These are phyloP conservation scores for Gastrolobium bilobum DNA, from an alignment of 306 rosid genomes.

Conservation along the genomic window DNA sequence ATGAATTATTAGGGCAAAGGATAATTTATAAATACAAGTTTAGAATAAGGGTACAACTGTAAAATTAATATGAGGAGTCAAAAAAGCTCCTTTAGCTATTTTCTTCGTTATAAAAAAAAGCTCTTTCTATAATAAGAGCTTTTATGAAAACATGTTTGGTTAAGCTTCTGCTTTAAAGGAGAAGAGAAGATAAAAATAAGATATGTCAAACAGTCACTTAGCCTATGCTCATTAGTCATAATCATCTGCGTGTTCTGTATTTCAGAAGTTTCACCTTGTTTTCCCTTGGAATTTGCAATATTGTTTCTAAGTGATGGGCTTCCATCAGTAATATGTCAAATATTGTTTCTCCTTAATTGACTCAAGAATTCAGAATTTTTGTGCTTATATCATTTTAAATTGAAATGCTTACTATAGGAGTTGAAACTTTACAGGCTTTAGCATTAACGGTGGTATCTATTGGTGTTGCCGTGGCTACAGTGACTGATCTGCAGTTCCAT, in stretches of 20 bases:
- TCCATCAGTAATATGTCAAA: neutral
- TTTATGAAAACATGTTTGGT: too few relatives aligned
- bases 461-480: conserved; percentile 89
- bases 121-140: too few relatives aligned
- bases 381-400: neutral
- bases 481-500: conserved; percentile 84
- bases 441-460: conserved; percentile 76
- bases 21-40: too few relatives aligned
- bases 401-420: conserved; percentile 17
- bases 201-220: neutral
- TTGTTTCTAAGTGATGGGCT: neutral
- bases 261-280: neutral
- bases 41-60: too few relatives aligned
- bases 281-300: neutral
- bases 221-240: neutral
- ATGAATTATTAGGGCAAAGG: too few relatives aligned
- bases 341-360: conserved; percentile 4
- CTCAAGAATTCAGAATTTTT: conserved; percentile 1
- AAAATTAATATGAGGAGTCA: too few relatives aligned
- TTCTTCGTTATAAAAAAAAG: too few relatives aligned
- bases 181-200: too few relatives aligned
- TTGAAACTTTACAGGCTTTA: conserved; percentile 66
- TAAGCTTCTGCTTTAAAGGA: too few relatives aligned
- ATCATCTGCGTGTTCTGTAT: neutral
- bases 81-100: too few relatives aligned